A percentile compares a stretch with the other conserved stretches of the same genome.
These are phyloP conservation scores for Candida chauliodis DNA, from an alignment of 805 yeast genomes.

Conservation along the genomic window DNA sequence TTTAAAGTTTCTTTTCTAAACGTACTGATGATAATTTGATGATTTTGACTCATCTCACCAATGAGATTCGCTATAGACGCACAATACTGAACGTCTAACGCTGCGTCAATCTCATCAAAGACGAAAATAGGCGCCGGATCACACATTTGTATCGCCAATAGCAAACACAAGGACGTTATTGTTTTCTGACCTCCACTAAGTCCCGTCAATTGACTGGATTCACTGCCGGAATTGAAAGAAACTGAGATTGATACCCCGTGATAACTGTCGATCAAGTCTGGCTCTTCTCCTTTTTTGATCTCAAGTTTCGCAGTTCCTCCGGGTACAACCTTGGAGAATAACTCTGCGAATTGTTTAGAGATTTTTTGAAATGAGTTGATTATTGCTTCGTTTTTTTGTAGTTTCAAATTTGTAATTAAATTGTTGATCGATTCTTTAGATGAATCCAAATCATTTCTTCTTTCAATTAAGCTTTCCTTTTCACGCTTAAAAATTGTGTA, in stretches of 20 bases:
- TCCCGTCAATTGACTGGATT: slow-evolving; percentile 84
- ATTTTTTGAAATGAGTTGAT: slow-evolving; percentile 74
- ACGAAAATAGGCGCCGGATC: slow-evolving; percentile 97
- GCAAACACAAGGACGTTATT: slow-evolving; percentile 90
- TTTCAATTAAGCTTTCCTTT: slow-evolving; percentile 57
- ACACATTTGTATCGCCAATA: slow-evolving; percentile 88
- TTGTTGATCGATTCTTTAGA: slow-evolving; percentile 72
- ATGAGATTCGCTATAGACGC: slow-evolving; percentile 80
- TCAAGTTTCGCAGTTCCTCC: slow-evolving; percentile 60
- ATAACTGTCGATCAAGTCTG: slow-evolving; percentile 49
- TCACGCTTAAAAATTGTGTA: slow-evolving; percentile 69
- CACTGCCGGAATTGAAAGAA: slow-evolving; percentile 86
- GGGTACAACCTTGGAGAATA: slow-evolving; percentile 82
- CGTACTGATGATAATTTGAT: slow-evolving; percentile 95
- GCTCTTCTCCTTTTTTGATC: slow-evolving; percentile 15
- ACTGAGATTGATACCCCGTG: slow-evolving; percentile 83
- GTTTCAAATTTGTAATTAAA: slow-evolving; percentile 64
- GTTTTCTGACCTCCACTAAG: slow-evolving; percentile 97
- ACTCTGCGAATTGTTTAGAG: slow-evolving; percentile 64
- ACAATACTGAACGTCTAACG: slow-evolving; percentile 87
- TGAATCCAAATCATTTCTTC: slow-evolving; percentile 65
- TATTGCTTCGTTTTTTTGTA: slow-evolving; percentile 81
- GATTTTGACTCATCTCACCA: slow-evolving; percentile 56
- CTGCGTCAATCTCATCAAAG: slow-evolving; percentile 96
- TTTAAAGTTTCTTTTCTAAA: slow-evolving; percentile 90